Evolutionary conservation across 257 asterid species (phyloP).

Genomic region (Fraxinus excelsior): DNA sequence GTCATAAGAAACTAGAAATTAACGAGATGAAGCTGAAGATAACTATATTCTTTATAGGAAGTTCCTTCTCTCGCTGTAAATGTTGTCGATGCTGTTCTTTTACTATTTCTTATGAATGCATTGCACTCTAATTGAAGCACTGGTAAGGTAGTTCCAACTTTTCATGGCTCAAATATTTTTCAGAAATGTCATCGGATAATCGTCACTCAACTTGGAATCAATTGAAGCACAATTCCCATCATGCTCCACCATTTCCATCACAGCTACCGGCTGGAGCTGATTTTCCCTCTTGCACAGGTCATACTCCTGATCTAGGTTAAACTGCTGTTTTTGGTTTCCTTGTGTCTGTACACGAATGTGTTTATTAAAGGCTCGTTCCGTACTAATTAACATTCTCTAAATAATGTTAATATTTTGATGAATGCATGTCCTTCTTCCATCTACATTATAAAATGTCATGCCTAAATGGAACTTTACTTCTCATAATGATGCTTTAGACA

Average conservation of each 20-base stretch:
- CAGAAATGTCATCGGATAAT: slow-evolving; percentile 61
- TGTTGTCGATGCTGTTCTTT: slow-evolving; percentile 13
- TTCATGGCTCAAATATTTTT: slow-evolving; percentile 23
- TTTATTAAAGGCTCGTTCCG: background rate
- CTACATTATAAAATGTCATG: no score
- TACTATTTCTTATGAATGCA: slow-evolving; percentile 17
- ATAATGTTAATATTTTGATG: no score
- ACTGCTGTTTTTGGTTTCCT: background rate
- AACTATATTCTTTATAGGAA: background rate
- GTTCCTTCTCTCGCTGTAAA: slow-evolving; percentile 10
- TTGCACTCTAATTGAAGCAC: slow-evolving; percentile 15
- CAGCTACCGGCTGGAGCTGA: slow-evolving; percentile 95
- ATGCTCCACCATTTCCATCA: slow-evolving; percentile 66
- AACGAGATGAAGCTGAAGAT: no score
- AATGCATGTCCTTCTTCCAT: no score
- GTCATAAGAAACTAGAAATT: no score
- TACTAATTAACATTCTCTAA: background rate
- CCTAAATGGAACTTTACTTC: background rate
- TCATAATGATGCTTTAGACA: slow-evolving; percentile 17
- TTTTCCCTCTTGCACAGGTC: slow-evolving; percentile 90
- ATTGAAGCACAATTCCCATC: slow-evolving; percentile 55
- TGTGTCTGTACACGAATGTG: background rate
- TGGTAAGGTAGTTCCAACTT: slow-evolving; percentile 20
- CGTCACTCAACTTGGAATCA: slow-evolving; percentile 51
- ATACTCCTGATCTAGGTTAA: slow-evolving; percentile 17